Evolutionary conservation across 805 yeast genomes (phyloP).

Genomic region (Candida ponderosae): DNA sequence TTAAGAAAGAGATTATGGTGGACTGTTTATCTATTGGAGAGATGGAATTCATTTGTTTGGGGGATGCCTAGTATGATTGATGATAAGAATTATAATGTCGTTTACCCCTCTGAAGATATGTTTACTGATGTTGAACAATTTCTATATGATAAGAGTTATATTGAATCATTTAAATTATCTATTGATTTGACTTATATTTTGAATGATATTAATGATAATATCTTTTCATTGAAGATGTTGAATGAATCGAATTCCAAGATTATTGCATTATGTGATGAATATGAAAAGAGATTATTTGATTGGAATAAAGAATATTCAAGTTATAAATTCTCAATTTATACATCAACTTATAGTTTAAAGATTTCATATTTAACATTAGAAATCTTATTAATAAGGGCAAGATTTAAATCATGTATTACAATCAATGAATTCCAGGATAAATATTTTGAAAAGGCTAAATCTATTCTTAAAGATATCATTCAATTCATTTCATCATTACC

Average conservation of each 20-base stretch:
- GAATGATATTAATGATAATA: conserved; percentile 1
- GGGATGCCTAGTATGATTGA: conserved; percentile 7
- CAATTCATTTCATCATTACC: conserved; percentile 1
- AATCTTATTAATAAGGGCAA: conserved; percentile 4
- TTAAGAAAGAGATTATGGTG: conserved; percentile 64
- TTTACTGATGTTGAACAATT: conserved; percentile 3
- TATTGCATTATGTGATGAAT: background rate
- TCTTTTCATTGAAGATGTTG: conserved; percentile 3
- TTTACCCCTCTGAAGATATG: conserved; percentile 1
- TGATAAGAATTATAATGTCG: conserved; percentile 3
- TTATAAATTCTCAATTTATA: background rate
- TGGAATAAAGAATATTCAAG: conserved; percentile 1
- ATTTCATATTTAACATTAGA: conserved; percentile 4
- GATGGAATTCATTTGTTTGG: conserved; percentile 20
- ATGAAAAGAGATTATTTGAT: background rate
- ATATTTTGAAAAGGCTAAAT: conserved; percentile 2
- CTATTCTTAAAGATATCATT: conserved; percentile 1
- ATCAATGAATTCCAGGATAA: conserved; percentile 1
- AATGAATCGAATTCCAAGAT: background rate
- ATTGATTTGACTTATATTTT: conserved; percentile 4
- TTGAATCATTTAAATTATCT: conserved; percentile 1
- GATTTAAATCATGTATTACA: conserved; percentile 1
- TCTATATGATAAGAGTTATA: background rate
- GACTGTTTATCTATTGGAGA: conserved; percentile 72
- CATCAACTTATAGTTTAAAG: background rate